These are phyloP conservation scores for Colletotrichum orbiculare DNA, from an alignment of 2,329 filamentous ascomycete species.

Conservation along the genomic window DNA sequence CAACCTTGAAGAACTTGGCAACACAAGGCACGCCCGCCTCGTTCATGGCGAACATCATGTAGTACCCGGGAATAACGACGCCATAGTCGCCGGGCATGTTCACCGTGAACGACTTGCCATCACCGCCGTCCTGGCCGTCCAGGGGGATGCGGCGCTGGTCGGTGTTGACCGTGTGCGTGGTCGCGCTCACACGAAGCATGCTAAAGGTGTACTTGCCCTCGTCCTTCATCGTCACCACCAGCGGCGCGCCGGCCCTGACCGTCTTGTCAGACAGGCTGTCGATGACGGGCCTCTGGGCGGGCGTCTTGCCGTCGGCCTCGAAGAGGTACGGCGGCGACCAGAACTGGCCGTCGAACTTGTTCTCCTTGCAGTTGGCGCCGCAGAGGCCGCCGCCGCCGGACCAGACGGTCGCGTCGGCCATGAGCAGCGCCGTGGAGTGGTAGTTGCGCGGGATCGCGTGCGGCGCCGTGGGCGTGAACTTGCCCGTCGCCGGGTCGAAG, in stretches of 20 bases:
- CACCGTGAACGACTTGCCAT: slow-evolving; percentile 46
- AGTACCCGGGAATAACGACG: slow-evolving; percentile 62
- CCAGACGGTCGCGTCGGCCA: slow-evolving; percentile 61
- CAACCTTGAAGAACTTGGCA: slow-evolving; percentile 51
- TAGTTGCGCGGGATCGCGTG: slow-evolving; percentile 58
- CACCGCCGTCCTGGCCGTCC: slow-evolving; percentile 40
- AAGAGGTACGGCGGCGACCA: slow-evolving; percentile 67
- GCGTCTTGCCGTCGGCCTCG: slow-evolving; percentile 50
- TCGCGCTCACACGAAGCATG: slow-evolving; percentile 59
- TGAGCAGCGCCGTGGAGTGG: slow-evolving; percentile 59
- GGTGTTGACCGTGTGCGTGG: slow-evolving; percentile 67
- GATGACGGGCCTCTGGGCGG: slow-evolving; percentile 55
- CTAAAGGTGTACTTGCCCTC: slow-evolving; percentile 47
- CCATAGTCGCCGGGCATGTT: slow-evolving; percentile 58
- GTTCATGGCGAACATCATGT: slow-evolving; percentile 63
- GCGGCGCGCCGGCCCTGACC: slow-evolving; percentile 35
- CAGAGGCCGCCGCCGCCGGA: slow-evolving; percentile 65
- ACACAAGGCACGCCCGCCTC: slow-evolving; percentile 57
- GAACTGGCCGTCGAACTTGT: slow-evolving; percentile 66
- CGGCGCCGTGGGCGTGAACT: slow-evolving; percentile 39
- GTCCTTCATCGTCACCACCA: slow-evolving; percentile 46
- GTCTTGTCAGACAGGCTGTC: slow-evolving; percentile 43
- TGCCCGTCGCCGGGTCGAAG: slow-evolving; percentile 50
- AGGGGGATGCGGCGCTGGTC: slow-evolving; percentile 66
- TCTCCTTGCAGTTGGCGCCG: slow-evolving; percentile 50